These are phyloP conservation scores for Chytriomyces sp. DNA, from an alignment of 192 early-diverging fungal genomes.

Conservation along the genomic window DNA sequence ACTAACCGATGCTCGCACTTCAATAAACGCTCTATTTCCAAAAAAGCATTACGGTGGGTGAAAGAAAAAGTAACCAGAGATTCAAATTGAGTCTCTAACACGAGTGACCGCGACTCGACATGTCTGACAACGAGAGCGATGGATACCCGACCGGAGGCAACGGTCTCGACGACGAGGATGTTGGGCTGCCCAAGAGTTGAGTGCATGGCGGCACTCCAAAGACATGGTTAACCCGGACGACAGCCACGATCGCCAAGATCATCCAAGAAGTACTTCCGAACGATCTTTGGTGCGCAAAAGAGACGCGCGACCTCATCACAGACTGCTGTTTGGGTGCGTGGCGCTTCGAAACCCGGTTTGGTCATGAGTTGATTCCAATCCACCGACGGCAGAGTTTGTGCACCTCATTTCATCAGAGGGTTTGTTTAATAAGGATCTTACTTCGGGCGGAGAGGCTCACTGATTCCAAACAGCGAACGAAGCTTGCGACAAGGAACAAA, in stretches of 20 bases:
- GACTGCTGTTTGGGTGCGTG: slow-evolving; percentile 92
- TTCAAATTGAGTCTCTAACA: too few relatives aligned
- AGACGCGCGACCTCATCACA: slow-evolving; percentile 89
- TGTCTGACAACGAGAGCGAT: slow-evolving; percentile 3
- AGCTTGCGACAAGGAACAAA: slow-evolving; percentile 91
- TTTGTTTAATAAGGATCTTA: slow-evolving; percentile 2
- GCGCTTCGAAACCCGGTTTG: neutral
- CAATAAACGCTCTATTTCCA: too few relatives aligned
- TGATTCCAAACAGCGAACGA: slow-evolving; percentile 72
- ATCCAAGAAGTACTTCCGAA: slow-evolving; percentile 94
- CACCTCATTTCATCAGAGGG: slow-evolving; percentile 88
- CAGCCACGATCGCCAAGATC: slow-evolving; percentile 91
- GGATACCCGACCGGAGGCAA: slow-evolving; percentile 26
- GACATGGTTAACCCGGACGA: neutral
- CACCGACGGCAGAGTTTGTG: slow-evolving; percentile 77
- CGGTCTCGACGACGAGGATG: slow-evolving; percentile 70
- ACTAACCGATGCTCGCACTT: too few relatives aligned
- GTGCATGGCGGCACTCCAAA: neutral
- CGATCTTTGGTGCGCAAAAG: slow-evolving; percentile 91
- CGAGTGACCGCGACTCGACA: too few relatives aligned
- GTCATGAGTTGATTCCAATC: neutral
- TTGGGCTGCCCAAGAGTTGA: slow-evolving; percentile 82
- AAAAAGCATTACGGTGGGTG: too few relatives aligned
- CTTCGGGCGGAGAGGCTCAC: neutral
- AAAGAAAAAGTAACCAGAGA: too few relatives aligned